Conservation (phyloP, 1,284 basidiomycete species). For the Agaricales sp. region DNA sequence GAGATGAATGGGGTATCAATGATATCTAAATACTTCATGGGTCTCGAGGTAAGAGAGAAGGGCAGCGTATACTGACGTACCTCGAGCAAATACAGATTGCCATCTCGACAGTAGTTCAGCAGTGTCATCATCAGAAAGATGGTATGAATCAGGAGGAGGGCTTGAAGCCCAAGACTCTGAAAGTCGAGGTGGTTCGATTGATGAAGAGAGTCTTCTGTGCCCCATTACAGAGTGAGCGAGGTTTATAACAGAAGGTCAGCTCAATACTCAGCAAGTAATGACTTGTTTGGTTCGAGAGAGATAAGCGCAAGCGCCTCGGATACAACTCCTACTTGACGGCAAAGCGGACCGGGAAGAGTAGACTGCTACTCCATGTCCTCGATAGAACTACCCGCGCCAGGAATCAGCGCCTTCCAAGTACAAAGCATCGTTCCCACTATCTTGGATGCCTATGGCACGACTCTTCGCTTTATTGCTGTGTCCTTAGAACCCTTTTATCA, state of each 20-base stretch:
- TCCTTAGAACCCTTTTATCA: slow-evolving; percentile 10
- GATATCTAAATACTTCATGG: slow-evolving; percentile 33
- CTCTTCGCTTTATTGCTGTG: slow-evolving; percentile 10
- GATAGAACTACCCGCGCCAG: background rate
- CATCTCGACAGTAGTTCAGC: background rate
- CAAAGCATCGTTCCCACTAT: background rate
- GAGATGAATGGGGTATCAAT: slow-evolving; percentile 53
- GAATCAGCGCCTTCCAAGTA: background rate
- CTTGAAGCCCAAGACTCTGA: background rate
- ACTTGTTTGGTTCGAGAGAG: no score
- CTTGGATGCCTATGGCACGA: slow-evolving; percentile 7
- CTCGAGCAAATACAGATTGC: slow-evolving; percentile 23
- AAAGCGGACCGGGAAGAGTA: no score
- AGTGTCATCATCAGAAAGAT: background rate
- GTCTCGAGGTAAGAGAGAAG: background rate
- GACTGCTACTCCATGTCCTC: no score
- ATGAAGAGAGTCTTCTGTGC: no score
- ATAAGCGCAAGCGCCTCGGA: no score
- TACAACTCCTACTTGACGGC: no score
- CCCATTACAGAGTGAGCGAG: no score
- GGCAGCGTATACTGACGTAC: slow-evolving; percentile 14
- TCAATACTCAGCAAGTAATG: no score
- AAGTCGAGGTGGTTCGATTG: no score
- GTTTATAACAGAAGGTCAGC: no score
- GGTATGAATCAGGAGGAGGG: background rate